Conservation (phyloP, 805 yeast species). For the Candida andamanensis region DNA sequence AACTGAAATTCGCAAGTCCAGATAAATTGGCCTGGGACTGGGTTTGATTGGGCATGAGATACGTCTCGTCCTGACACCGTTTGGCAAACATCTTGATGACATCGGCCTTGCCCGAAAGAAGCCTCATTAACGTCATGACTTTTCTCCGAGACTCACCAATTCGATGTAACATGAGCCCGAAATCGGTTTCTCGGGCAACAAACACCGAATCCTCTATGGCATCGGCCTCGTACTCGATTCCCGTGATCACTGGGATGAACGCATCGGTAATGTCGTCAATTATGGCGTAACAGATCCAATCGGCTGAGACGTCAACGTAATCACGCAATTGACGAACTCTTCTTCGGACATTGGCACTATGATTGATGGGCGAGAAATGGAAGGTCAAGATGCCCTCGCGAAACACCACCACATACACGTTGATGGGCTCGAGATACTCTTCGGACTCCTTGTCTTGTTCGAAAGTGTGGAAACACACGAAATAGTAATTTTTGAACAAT, state of each 20-base stretch:
- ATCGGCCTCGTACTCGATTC: conserved; percentile 75
- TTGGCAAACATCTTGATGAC: conserved; percentile 95
- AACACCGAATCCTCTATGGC: conserved; percentile 84
- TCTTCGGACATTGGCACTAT: conserved; percentile 68
- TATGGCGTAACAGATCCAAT: conserved; percentile 78
- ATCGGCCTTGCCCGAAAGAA: conserved; percentile 90
- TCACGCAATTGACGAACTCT: conserved; percentile 76
- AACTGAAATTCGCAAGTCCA: neutral
- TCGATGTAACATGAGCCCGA: conserved; percentile 67
- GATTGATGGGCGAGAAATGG: conserved; percentile 55
- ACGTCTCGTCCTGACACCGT: conserved; percentile 72
- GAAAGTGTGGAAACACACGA: conserved; percentile 95
- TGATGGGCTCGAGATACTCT: conserved; percentile 77
- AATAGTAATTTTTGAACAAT: conserved; percentile 81
- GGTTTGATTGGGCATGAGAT: neutral
- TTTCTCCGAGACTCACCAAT: conserved; percentile 88
- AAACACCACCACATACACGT: conserved; percentile 64
- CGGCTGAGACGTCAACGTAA: conserved; percentile 72
- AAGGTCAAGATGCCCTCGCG: conserved; percentile 55
- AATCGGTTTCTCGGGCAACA: conserved; percentile 68
- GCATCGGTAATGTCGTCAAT: conserved; percentile 85
- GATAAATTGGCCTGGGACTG: conserved; percentile 5
- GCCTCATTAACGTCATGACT: conserved; percentile 88
- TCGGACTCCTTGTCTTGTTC: conserved; percentile 79
- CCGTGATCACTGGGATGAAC: conserved; percentile 75